Base-by-base conservation (phyloP, 306 rosid genomes). In the Macrotyloma uniflorum region DNA sequence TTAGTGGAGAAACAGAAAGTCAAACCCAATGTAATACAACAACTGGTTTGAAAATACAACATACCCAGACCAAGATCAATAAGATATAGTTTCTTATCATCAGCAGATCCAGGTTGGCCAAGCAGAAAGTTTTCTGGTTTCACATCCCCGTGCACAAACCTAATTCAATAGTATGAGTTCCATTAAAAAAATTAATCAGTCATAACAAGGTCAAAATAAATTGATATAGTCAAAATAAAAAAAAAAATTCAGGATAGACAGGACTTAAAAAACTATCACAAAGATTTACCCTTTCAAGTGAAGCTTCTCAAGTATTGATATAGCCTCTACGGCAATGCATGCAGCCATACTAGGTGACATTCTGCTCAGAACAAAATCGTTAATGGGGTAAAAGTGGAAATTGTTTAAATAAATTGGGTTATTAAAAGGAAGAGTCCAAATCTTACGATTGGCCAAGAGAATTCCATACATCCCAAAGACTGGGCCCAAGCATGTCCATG, bases 401-500 rank as follows among this genome's bases (percentile, higher is more conserved):
- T 18, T 16, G 15, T 43, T 30, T 33, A 59, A 35, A 69, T 53
- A 23, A 53, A 43, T 18, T 49, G 53, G 35, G 50, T 5, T 22
- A 72, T n/a, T 61, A 57, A 53, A 63, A 63, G 74, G 28, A 26
- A 77, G 36, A 36, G 66, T 61, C 42, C 51, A 64, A 75, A 79
- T 78, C 93, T 85, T 85, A 93, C 98, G 91, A 80, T 78, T 93
- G 98, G 61, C 98, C 93, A 80, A 84, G 87, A 83, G 88, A 77
- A 85, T 91, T 93, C 97, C 98, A 93, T 30, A 93, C 90, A 62
- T 93, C 97, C 98, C 98, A 93, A 32, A 93, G 93, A 80, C 98
- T 93, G 59, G 98, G 98, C 63, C 98, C 98, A 70, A 93, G 97
- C 66, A 93, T 93, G 92, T 93, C 98, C 98, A 93, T 93, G 78